Evolutionary conservation across 1,284 basidiomycete genomes (phyloP).

Genomic region (Ganoderma sinense): DNA sequence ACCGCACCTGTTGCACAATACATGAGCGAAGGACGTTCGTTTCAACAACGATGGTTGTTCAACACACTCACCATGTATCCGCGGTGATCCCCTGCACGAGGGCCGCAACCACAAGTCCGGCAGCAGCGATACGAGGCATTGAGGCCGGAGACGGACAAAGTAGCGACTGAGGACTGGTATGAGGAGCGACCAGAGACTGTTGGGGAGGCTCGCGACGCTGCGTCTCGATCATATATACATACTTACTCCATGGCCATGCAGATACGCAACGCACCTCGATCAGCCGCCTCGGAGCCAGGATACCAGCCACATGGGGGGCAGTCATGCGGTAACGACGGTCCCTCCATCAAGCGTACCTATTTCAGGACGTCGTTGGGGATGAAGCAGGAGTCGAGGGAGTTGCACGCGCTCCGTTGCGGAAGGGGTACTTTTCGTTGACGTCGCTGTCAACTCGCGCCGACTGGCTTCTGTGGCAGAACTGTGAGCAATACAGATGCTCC

Average conservation of each 20-base stretch:
- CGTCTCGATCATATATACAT: not conserved
- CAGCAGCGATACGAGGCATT: constrained; percentile 10
- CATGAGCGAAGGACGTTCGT: not conserved
- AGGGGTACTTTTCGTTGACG: not conserved
- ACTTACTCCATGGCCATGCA: not conserved
- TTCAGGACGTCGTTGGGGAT: not conserved
- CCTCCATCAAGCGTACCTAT: not conserved
- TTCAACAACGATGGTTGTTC: not conserved
- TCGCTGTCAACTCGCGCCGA: too few relatives aligned
- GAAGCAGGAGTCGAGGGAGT: not conserved
- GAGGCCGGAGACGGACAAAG: not conserved
- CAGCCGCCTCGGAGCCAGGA: not conserved
- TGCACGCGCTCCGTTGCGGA: not conserved
- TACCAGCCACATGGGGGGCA: not conserved
- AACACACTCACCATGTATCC: constrained; percentile 18
- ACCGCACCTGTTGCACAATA: constrained; percentile 57
- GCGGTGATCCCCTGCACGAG: constrained; percentile 8
- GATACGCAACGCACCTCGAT: not conserved
- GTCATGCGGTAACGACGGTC: not conserved
- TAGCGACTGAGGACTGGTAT: not conserved
- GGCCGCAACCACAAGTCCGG: constrained; percentile 9
- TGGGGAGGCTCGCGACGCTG: not conserved
- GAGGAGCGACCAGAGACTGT: not conserved
- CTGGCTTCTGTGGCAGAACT: too few relatives aligned
- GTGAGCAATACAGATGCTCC: too few relatives aligned